These are phyloP conservation scores for Kuraishia hungarica DNA, from an alignment of 805 yeast species.

Conservation along the genomic window DNA sequence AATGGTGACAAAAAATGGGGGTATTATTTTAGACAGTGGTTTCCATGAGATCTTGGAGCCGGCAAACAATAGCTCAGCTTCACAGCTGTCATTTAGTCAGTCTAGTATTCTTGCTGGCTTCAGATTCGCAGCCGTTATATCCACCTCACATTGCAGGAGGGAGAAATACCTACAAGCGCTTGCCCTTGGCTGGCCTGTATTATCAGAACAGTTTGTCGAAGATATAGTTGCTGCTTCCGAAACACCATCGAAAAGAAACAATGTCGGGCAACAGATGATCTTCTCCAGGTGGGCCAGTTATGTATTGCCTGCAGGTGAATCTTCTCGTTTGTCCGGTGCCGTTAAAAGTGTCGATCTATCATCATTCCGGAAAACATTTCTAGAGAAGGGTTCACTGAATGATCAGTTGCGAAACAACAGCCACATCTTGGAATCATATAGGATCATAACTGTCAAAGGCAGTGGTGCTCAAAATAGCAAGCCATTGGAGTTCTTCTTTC, in stretches of 20 bases:
- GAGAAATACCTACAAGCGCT: constrained; percentile 70
- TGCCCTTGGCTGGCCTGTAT: constrained; percentile 81
- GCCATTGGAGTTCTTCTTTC: constrained; percentile 1
- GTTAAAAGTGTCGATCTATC: constrained; percentile 42
- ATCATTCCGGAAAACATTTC: constrained; percentile 30
- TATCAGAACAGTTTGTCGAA: constrained; percentile 47
- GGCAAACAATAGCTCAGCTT: not conserved
- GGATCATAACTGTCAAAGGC: not conserved
- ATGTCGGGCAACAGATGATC: constrained; percentile 8
- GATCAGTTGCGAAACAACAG: constrained; percentile 4
- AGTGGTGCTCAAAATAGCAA: not conserved
- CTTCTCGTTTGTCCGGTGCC: constrained; percentile 28
- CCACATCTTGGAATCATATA: not conserved
- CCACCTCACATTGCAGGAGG: constrained; percentile 53
- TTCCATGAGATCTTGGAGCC: constrained; percentile 20
- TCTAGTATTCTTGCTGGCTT: constrained; percentile 11
- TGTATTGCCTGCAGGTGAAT: constrained; percentile 66
- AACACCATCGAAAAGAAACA: not conserved
- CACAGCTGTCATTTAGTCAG: not conserved
- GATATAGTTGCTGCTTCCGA: constrained; percentile 31
- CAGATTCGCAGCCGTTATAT: constrained; percentile 58
- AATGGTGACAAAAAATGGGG: constrained; percentile 12
- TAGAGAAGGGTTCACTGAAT: constrained; percentile 19
- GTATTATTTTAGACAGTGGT: constrained; percentile 27
- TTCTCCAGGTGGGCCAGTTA: constrained; percentile 40